phyloP scores from a whole-genome alignment of 2,329 filamentous ascomycete species.

The Metarhizium robertsii region DNA sequence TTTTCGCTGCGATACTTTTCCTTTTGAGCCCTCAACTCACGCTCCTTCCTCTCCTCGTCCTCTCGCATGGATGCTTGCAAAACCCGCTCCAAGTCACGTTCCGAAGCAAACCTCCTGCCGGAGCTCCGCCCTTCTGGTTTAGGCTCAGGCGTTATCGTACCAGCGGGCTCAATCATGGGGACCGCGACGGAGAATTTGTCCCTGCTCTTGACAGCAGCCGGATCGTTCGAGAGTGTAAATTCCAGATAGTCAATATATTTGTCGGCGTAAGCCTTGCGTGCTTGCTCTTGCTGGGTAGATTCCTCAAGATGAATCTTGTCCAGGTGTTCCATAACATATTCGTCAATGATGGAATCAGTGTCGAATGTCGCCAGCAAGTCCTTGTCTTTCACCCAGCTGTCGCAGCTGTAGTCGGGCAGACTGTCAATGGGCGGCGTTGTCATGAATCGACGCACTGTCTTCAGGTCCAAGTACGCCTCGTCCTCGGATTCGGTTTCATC shows the following conservation, averaged over 20 bases:
- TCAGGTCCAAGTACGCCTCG: constrained; percentile 38
- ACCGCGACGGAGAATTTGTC: constrained; percentile 39
- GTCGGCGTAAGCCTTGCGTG: constrained; percentile 31
- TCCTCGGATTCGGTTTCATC: constrained; percentile 47
- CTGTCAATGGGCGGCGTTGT: constrained; percentile 45
- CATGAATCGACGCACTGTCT: constrained; percentile 40
- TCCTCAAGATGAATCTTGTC: constrained; percentile 29
- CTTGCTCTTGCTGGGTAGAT: constrained; percentile 26
- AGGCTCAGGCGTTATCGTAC: constrained; percentile 38
- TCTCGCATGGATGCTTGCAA: constrained; percentile 63
- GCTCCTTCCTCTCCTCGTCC: constrained; percentile 61
- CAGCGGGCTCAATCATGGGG: constrained; percentile 23
- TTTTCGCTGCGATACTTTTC: constrained; percentile 67
- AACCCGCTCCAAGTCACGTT: constrained; percentile 64
- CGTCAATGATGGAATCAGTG: constrained; percentile 28
- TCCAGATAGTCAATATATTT: constrained; percentile 44
- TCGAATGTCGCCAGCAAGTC: constrained; percentile 34
- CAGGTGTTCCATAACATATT: constrained; percentile 37
- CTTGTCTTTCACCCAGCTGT: constrained; percentile 39
- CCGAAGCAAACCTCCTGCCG: constrained; percentile 54
- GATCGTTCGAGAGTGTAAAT: constrained; percentile 47
- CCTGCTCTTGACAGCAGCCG: constrained; percentile 43
- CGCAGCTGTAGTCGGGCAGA: constrained; percentile 37
- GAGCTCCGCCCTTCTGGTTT: constrained; percentile 47
- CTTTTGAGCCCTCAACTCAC: constrained; percentile 53